Conservation (phyloP, 345 rosid species). For the Clausena lansium region DNA sequence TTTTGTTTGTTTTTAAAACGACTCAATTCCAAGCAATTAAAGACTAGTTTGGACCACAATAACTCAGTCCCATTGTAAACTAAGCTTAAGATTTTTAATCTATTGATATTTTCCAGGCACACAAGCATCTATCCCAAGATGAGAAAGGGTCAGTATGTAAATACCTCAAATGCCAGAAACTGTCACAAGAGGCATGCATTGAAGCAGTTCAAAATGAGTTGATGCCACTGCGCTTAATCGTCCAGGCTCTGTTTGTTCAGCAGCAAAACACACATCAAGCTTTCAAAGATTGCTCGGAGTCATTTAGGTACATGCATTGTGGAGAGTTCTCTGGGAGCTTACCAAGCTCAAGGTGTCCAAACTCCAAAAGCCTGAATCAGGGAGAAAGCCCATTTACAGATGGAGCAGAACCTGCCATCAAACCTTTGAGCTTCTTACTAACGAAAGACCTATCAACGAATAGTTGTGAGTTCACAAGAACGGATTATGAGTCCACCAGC, state of each 20-base stretch:
- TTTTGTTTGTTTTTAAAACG: background rate
- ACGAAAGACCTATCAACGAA: constrained; percentile 36
- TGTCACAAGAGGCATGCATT: constrained; percentile 67
- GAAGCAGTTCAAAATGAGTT: constrained; percentile 78
- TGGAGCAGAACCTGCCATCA: constrained; percentile 38
- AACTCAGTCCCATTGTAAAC: background rate
- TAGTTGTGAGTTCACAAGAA: constrained; percentile 34
- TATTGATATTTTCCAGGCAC: constrained; percentile 39
- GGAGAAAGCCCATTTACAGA: constrained; percentile 52
- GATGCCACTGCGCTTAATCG: constrained; percentile 76
- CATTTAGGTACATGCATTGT: constrained; percentile 41
- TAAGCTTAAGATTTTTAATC: background rate
- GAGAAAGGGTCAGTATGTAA: constrained; percentile 65
- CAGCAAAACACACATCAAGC: constrained; percentile 75
- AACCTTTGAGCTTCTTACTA: constrained; percentile 40
- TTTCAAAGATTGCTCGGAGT: constrained; percentile 72
- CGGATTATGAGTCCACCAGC: constrained; percentile 63
- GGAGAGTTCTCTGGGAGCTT: constrained; percentile 56
- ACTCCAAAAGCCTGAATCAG: constrained; percentile 42
- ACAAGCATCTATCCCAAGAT: constrained; percentile 50
- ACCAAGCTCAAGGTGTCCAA: constrained; percentile 57
- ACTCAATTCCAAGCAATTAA: too few species aligned
- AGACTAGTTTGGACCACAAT: background rate
- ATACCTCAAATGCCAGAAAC: constrained; percentile 68
- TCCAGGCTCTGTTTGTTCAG: constrained; percentile 74